phyloP scores from a whole-genome alignment of 2,329 filamentous ascomycete species.

The Xylariaceae sp. region DNA sequence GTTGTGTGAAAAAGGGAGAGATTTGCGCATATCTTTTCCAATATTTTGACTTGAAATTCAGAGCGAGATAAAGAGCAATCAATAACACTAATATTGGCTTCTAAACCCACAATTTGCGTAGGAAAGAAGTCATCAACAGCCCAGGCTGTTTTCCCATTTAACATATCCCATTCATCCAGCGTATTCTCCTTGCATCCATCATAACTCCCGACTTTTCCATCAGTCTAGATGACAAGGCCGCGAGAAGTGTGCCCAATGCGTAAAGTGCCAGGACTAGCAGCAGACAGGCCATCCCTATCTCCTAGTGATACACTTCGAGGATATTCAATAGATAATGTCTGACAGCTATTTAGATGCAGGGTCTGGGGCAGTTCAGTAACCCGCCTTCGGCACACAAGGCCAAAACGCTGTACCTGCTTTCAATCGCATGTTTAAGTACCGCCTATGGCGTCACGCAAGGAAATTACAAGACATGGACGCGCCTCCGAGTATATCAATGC shows the following conservation, averaged over 20 bases:
- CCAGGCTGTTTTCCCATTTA: conserved; percentile 6
- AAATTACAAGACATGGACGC: too few relatives aligned
- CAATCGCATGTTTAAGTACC: too few relatives aligned
- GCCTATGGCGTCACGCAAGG: too few relatives aligned
- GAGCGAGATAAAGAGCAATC: conserved; percentile 2
- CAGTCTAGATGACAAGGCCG: not conserved
- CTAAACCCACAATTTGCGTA: conserved; percentile 3
- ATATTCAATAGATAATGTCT: not conserved
- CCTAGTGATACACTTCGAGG: conserved; percentile 6
- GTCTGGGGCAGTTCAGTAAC: too few relatives aligned
- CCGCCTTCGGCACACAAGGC: too few relatives aligned
- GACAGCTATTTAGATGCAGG: too few relatives aligned
- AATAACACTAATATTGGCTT: conserved; percentile 16
- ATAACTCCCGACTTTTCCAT: conserved; percentile 1
- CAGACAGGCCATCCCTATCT: conserved; percentile 6
- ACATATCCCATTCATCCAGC: conserved; percentile 1
- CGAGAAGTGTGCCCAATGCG: not conserved
- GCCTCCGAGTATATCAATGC: too few relatives aligned
- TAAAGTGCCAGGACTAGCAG: conserved; percentile 6
- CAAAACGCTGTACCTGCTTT: too few relatives aligned
- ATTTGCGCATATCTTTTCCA: not conserved
- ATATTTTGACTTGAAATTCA: too few relatives aligned
- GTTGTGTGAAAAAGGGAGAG: too few relatives aligned
- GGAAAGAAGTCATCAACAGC: conserved; percentile 4
- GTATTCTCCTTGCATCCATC: not conserved